Conservation (phyloP, 495 filamentous ascomycete genomes). For the Penicillium silybi region DNA sequence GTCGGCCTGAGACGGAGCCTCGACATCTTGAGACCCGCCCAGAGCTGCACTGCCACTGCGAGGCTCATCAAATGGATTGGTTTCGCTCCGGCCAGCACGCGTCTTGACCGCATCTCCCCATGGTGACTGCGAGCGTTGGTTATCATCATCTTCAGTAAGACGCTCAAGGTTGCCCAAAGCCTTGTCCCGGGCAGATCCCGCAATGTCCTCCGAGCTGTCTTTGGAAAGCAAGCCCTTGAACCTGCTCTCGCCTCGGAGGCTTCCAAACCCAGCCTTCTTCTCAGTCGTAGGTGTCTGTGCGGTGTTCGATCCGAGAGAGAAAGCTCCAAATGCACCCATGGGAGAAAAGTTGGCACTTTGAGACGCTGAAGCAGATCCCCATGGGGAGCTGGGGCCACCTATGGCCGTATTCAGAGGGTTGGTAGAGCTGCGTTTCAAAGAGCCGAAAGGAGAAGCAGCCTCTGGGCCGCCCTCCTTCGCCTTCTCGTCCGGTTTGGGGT, state of each 20-base stretch:
- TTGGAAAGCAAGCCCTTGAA: conserved; percentile 80
- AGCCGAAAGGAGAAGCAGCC: conserved; percentile 53
- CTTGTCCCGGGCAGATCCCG: conserved; percentile 51
- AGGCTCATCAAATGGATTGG: conserved; percentile 74
- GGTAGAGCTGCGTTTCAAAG: conserved; percentile 68
- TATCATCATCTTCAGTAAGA: conserved; percentile 48
- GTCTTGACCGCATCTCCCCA: conserved; percentile 52
- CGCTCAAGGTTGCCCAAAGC: conserved; percentile 48
- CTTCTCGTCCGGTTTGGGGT: conserved; percentile 41
- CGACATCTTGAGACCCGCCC: conserved; percentile 72
- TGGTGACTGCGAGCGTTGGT: conserved; percentile 42
- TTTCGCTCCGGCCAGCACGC: conserved; percentile 62
- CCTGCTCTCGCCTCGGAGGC: conserved; percentile 69
- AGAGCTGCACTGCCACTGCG: conserved; percentile 74
- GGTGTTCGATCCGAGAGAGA: conserved; percentile 54
- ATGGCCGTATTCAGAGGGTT: conserved; percentile 50
- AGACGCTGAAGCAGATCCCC: conserved; percentile 57
- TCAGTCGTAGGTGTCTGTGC: conserved; percentile 55
- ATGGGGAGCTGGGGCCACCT: conserved; percentile 60
- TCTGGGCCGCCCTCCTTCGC: conserved; percentile 45
- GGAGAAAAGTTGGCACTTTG: conserved; percentile 58
- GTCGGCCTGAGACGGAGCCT: conserved; percentile 50
- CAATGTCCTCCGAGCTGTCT: conserved; percentile 65
- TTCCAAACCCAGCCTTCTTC: conserved; percentile 66
- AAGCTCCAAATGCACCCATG: conserved; percentile 86